Base-by-base conservation (phyloP, 495 filamentous ascomycete species). In the Hypomontagnella monticulosa region DNA sequence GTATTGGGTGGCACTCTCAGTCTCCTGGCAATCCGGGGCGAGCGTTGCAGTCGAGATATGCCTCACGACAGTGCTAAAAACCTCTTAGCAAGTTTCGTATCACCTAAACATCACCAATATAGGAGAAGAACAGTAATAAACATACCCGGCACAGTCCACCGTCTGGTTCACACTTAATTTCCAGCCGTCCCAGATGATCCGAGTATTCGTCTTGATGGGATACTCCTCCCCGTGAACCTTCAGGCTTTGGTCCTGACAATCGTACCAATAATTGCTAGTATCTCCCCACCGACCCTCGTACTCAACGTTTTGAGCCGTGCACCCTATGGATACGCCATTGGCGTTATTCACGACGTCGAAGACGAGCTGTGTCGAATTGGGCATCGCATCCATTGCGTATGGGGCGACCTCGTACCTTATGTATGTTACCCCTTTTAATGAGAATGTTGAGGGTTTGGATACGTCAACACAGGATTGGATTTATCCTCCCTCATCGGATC, bases 131-230 rank as follows among this genome's bases (percentile, higher is more conserved):
- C 8, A 23, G 44, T 30, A 20, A 54, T n/a, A 23, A 30, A 50
- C 66, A 14, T 57, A 73, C 70, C 42, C 41, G 14, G 32, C 53
- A 14, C 70, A 70, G 14, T 38, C 43, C 63, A 60, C 67, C 11
- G 59, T 73, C 60, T 73, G 70, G 30, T 73, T 73, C 9, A 73
- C 70, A 20, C 30, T 56, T 18, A 73, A 23, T 27, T 43, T 44
- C 70, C 70, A 73, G 1, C 38, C 43, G 4, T 73, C 61, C 37
- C 59, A 73, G 27, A 56, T 11, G 37, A 71, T 10, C 2, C 47
- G 56, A 18, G 57, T 57, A 34, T 49, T 59, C 37, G 70, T 73
- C 19, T 4, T 49, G 4, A 73, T 53, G 16, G 63, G 33, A 32
- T 63, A 62, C 5, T 64, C 44, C 1, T 36, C 8, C 4, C 54